A percentile compares a stretch with the other conserved stretches of the same genome.
Conservation (phyloP, 495 filamentous ascomycete genomes). For the Apiosordaria backusii region DNA sequence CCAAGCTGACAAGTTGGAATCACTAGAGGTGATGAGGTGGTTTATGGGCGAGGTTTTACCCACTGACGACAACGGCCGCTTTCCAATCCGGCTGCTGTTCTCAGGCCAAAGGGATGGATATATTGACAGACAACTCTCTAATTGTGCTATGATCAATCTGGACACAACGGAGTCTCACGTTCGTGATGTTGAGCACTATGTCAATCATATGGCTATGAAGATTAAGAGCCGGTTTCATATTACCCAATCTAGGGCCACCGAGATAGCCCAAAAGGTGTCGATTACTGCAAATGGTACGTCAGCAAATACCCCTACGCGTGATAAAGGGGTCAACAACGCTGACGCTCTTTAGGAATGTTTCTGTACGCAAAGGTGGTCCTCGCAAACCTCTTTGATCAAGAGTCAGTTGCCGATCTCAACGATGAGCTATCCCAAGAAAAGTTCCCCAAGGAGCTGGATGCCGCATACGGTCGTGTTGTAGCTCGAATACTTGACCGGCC, state of each 20-base stretch:
- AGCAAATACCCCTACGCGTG: background rate
- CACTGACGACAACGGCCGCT: background rate
- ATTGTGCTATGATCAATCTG: background rate
- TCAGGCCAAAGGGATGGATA: background rate
- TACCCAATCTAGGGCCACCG: background rate
- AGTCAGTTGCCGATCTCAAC: background rate
- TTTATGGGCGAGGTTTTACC: background rate
- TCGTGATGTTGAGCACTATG: background rate
- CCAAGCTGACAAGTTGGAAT: background rate
- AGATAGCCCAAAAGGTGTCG: background rate
- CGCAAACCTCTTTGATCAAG: background rate
- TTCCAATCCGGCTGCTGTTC: background rate
- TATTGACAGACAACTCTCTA: background rate
- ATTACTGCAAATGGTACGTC: background rate
- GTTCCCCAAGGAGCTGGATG: slow-evolving; percentile 1
- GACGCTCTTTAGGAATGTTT: slow-evolving; percentile 9
- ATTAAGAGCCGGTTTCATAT: background rate
- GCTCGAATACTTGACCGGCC: slow-evolving; percentile 2
- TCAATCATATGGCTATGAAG: background rate
- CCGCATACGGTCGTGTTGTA: slow-evolving; percentile 9
- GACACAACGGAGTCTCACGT: background rate
- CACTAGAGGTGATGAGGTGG: background rate
- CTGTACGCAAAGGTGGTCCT: slow-evolving; percentile 9
- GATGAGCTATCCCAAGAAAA: background rate
- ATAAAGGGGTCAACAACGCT: background rate